A percentile compares a stretch with the other conserved stretches of the same genome.
These are phyloP conservation scores for Rhizopogon vesiculosus DNA, from an alignment of 768 basidiomycete genomes.

Conservation along the genomic window DNA sequence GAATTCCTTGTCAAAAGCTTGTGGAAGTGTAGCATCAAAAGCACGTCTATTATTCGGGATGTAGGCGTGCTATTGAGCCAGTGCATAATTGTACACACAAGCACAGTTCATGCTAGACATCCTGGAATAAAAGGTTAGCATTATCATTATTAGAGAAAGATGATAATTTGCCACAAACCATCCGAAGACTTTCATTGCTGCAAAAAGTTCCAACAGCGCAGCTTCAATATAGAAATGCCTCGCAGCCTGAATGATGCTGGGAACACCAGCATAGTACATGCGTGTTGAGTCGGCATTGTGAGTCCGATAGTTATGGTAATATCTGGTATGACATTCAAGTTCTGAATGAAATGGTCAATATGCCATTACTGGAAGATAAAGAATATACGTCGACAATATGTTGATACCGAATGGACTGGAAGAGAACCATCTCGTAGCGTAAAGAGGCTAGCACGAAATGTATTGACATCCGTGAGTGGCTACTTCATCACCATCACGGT, in stretches of 20 bases:
- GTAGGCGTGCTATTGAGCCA: not conserved
- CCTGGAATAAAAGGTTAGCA: not conserved
- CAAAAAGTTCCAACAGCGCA: constrained; percentile 10
- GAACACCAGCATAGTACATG: constrained; percentile 13
- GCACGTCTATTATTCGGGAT: constrained; percentile 1
- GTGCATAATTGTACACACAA: constrained; percentile 1
- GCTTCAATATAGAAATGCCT: constrained; percentile 11
- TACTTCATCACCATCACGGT: not conserved
- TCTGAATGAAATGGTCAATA: constrained; percentile 10
- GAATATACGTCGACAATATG: constrained; percentile 18
- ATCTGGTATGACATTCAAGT: constrained; percentile 16
- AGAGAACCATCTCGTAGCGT: constrained; percentile 17
- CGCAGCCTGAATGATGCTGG: constrained; percentile 6
- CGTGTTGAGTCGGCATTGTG: not conserved
- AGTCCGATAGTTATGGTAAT: constrained; percentile 9
- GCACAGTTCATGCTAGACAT: constrained; percentile 9
- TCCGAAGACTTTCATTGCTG: constrained; percentile 6
- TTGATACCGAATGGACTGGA: no score
- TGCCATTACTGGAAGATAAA: constrained; percentile 8
- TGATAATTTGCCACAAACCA: not conserved
- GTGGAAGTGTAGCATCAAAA: not conserved
- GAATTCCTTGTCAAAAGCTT: not conserved
- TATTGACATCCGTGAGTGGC: not conserved
- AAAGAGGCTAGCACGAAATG: constrained; percentile 15
- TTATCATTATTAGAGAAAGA: not conserved